These are phyloP conservation scores for Vaccinium corymbosum DNA, from an alignment of 148 eudicot genomes.

Conservation along the genomic window DNA sequence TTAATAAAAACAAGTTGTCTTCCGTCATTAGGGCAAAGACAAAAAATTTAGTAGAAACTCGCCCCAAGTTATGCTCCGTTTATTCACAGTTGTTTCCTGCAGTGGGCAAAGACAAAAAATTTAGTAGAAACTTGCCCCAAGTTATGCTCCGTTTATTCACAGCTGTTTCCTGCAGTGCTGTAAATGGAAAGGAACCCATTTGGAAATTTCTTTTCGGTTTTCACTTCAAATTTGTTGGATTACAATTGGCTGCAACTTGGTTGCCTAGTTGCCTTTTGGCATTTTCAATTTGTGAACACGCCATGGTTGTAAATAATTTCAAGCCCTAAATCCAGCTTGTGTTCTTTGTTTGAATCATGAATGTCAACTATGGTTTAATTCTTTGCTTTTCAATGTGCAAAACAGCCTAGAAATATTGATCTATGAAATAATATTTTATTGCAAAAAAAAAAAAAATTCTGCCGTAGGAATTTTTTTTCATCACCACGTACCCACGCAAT, in stretches of 20 bases:
- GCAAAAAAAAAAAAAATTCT: too few relatives aligned
- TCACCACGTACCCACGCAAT: not conserved
- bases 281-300: too few relatives aligned
- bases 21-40: too few relatives aligned
- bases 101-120: too few relatives aligned
- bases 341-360: not conserved
- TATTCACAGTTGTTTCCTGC: too few relatives aligned
- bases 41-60: too few relatives aligned
- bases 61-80: not conserved
- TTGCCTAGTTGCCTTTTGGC: not conserved
- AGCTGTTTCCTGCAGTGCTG: not conserved
- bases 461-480: not conserved
- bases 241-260: not conserved
- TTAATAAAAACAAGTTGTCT: too few relatives aligned
- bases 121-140: too few relatives aligned
- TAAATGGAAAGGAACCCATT: not conserved
- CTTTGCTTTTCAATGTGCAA: not conserved
- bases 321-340: not conserved
- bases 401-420: not conserved
- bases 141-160: not conserved
- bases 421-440: too few relatives aligned
- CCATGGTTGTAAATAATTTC: too few relatives aligned
- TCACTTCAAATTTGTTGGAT: not conserved
- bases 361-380: not conserved
- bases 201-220: not conserved